Percentiles rank a stretch among this genome's conserved stretches.
Evolutionary conservation across 768 basidiomycete genomes (phyloP).

Genomic region (Tricholoma bakamatsutake): DNA sequence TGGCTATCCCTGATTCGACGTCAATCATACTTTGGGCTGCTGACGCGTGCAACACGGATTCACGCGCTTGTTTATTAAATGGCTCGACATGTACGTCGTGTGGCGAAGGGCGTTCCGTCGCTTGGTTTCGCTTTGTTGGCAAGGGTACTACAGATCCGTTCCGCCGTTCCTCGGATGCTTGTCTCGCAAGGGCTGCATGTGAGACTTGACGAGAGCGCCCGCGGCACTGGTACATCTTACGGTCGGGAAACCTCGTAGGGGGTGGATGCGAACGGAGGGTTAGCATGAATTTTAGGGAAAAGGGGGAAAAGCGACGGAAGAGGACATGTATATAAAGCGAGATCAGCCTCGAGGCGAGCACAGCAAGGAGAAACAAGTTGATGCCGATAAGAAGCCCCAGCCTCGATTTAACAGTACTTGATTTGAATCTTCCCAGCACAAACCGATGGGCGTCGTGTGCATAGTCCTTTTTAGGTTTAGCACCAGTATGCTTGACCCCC

Average conservation of each 20-base stretch:
- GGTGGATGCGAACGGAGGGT: conserved; percentile 10
- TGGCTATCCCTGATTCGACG: background rate
- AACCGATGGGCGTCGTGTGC: background rate
- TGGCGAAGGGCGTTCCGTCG: background rate
- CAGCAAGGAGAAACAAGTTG: background rate
- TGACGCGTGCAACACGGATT: background rate
- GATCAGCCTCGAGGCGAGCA: conserved; percentile 17
- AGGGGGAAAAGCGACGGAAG: background rate
- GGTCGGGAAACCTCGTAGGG: conserved; percentile 5
- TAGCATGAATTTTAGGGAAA: conserved; percentile 10
- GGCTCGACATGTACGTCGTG: background rate
- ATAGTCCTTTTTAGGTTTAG: background rate
- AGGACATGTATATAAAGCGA: conserved; percentile 3
- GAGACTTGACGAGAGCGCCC: conserved; percentile 32
- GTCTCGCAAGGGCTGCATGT: conserved; percentile 35
- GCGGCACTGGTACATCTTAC: conserved; percentile 8
- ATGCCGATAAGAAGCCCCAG: background rate
- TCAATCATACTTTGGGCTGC: background rate
- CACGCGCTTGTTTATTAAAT: background rate
- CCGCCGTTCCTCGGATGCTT: conserved; percentile 36
- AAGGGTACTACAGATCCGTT: background rate
- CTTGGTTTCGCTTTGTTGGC: background rate
- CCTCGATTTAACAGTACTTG: background rate
- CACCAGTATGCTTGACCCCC: background rate
- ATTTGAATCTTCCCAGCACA: background rate